Evolutionary conservation across 352 stramenopile genomes (phyloP).

Genomic region (Blastocystis sp.): DNA sequence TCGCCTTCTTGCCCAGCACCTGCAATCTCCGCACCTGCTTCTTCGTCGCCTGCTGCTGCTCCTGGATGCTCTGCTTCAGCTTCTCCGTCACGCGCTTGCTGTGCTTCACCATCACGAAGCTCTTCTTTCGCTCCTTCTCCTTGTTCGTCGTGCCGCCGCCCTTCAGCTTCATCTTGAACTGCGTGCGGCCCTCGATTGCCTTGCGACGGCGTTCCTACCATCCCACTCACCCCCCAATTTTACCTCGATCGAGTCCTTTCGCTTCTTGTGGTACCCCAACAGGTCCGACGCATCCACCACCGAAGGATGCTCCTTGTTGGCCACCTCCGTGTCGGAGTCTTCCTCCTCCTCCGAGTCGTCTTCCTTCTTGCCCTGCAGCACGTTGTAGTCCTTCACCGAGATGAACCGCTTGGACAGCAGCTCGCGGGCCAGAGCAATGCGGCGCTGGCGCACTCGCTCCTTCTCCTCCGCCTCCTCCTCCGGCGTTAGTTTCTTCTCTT

Average conservation of each 20-base stretch:
- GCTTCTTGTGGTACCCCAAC: slow-evolving; percentile 83
- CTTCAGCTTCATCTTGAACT: slow-evolving; percentile 75
- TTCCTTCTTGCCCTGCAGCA: neutral
- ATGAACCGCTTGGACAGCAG: slow-evolving; percentile 36
- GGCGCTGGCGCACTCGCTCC: slow-evolving; percentile 32
- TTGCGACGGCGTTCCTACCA: slow-evolving; percentile 52
- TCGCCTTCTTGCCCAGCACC: slow-evolving; percentile 78
- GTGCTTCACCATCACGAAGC: slow-evolving; percentile 95
- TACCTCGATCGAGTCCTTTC: slow-evolving; percentile 82
- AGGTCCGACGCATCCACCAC: slow-evolving; percentile 77
- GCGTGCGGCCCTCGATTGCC: slow-evolving; percentile 40
- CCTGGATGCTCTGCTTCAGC: slow-evolving; percentile 80
- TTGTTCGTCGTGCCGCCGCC: slow-evolving; percentile 90
- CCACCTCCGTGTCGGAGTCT: slow-evolving; percentile 67
- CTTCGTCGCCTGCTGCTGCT: slow-evolving; percentile 80
- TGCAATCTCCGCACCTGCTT: slow-evolving; percentile 80
- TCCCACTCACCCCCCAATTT: slow-evolving; percentile 73
- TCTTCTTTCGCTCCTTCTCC: slow-evolving; percentile 93
- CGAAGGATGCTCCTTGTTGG: slow-evolving; percentile 40
- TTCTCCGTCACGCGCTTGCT: slow-evolving; percentile 84
- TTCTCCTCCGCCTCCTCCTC: slow-evolving; percentile 70
- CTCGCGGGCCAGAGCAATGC: neutral
- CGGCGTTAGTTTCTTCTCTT: slow-evolving; percentile 28
- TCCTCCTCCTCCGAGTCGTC: slow-evolving; percentile 32
- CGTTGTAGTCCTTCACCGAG: slow-evolving; percentile 14